Evolutionary conservation across 495 filamentous ascomycete species (phyloP), one percentile per base, ranked within the genome.

Genomic region (Penicillium verhagenii): DNA sequence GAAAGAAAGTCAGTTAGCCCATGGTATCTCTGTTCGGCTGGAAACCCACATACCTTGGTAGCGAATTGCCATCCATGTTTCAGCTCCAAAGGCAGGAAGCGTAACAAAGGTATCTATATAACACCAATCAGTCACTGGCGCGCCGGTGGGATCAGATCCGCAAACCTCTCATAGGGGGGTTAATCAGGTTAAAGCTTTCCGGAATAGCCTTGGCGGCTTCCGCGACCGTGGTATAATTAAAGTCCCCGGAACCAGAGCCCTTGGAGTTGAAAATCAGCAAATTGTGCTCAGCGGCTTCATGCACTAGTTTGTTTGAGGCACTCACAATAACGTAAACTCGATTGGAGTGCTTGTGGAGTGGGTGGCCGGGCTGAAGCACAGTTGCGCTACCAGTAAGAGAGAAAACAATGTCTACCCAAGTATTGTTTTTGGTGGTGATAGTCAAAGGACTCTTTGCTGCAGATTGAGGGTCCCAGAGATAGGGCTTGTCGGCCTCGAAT

Each of bases 291-390:
- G n/a, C n/a, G n/a, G n/a, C n/a, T n/a, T n/a, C n/a, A n/a, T n/a
- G 33, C 3, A 13, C 16, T 3, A 2, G 1, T 6, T 16, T n/a
- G 10, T 14, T n/a, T 35, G 3, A n/a, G 14, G 14, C 13, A 16
- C 33, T 35, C 13, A 35, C 33, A 19, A 48, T 25, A 20, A 48
- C 45, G 21, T 29, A 80, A 31, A 63, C 71, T 54, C 79, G 79
- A 64, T 75, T 82, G 47, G 71, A 72, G 64, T 83, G 79, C 63
- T 82, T 82, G 69, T 83, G 79, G 48, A 83, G 75, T 0, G 75
- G 72, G 51, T 83, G 80, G 23, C 72, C 61, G 6, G 65, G 60
- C 47, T 60, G 50, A 16, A 71, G 57, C 18, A 50, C 44, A 24
- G 51, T 39, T 20, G 40, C 26, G 6, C 16, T n/a, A 18, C 25